Base-by-base conservation (phyloP, 2,329 filamentous ascomycete species). In the Boeremia lycopersici region DNA sequence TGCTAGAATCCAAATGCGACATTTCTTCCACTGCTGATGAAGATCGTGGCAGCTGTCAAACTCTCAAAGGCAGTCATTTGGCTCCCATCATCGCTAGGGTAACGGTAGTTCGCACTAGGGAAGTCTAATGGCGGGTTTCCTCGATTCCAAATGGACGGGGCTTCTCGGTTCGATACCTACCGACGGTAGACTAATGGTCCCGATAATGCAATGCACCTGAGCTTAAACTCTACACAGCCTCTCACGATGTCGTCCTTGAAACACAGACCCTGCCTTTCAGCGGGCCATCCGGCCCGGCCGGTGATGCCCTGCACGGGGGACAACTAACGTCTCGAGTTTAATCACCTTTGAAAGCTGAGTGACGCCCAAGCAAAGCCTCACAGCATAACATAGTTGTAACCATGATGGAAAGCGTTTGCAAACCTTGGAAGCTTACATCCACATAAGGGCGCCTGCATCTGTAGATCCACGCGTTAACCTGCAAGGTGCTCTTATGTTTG, bases 21-120 rank as follows among this genome's bases (percentile, higher is more conserved):
- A 8, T n/a, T 19, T 17, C 36, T 10, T 31, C 9, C 12, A 36
- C 38, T 6, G 13, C 17, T 23, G n/a, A 17, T 52, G 29, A 26
- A 13, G 2, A 17, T 29, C 19, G 7, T 45, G 30, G 46, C 30
- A 45, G 45, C 46, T 49, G 35, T 42, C 34, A 39, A 30, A 45
- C 35, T 13, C 35, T 23, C 25, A 33, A 41, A 23, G 30, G n/a
- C 31, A 25, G 33, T 30, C 26, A 29, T 40, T 13, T 23, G 40
- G 8, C 33, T 35, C 46, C 34, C 26, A 41, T 29, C 33, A 33
- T 11, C 29, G 15, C 28, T 55, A 43, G 26, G 23, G 5, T 36
- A 55, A 49, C 41, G 7, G 40, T 35, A 34, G 46, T 49, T 41
- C 44, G 52, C 46, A 55, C 46, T 55, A 55, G 28, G 33, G 11